A percentile compares a stretch with the other conserved stretches of the same genome.
Conservation (phyloP, 1,139 yeast genomes). For the Zhuliangozyma parablackwelliae region DNA sequence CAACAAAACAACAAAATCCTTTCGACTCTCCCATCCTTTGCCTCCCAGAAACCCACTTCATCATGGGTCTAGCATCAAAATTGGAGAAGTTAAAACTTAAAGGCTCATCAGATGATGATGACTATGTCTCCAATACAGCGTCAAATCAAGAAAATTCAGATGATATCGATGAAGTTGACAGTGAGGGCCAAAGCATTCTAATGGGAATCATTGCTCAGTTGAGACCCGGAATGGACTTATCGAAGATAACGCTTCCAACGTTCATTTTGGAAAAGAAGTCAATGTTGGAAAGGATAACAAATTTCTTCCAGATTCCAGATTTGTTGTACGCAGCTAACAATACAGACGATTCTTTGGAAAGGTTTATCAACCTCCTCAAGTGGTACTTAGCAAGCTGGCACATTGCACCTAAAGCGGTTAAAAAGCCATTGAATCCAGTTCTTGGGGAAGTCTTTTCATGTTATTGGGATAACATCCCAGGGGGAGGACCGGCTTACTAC, state of each 20-base stretch:
- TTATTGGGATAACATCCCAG: constrained; percentile 84
- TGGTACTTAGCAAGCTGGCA: constrained; percentile 98
- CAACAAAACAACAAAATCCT: too few relatives aligned
- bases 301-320: constrained; percentile 80
- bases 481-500: constrained; percentile 66
- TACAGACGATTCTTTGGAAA: constrained; percentile 51
- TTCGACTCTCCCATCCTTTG: too few relatives aligned
- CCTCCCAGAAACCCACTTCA: too few relatives aligned
- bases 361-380: constrained; percentile 70
- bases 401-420: constrained; percentile 96
- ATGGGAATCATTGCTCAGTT: constrained; percentile 85
- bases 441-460: constrained; percentile 86
- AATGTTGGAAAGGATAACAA: constrained; percentile 93
- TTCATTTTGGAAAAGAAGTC: constrained; percentile 91
- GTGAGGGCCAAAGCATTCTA: constrained; percentile 80
- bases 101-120: constrained; percentile 2
- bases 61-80: constrained; percentile 36
- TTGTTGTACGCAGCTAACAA: constrained; percentile 66
- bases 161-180: constrained; percentile 89
- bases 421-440: constrained; percentile 93
- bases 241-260: constrained; percentile 90
- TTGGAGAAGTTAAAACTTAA: constrained; percentile 28
- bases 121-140: not conserved
- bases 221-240: constrained; percentile 86
- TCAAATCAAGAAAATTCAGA: constrained; percentile 31